phyloP scores from a whole-genome alignment of 805 yeast genomes.

The Spathaspora hagerdaliae region DNA sequence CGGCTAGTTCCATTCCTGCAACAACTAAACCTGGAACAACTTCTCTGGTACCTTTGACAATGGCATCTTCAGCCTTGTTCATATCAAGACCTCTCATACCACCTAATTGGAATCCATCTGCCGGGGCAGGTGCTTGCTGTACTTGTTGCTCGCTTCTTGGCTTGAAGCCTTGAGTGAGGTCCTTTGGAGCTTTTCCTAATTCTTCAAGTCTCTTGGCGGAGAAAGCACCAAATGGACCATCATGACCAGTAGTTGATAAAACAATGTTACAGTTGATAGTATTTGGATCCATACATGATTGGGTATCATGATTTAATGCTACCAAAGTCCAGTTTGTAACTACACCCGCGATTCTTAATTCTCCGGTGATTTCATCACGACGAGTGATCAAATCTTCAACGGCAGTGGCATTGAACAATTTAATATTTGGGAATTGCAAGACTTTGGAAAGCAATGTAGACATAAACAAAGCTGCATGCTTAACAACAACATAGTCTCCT shows the following conservation, averaged over 20 bases:
- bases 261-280: conserved; percentile 65
- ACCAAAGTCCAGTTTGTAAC: conserved; percentile 84
- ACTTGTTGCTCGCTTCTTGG: conserved; percentile 5
- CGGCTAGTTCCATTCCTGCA: conserved; percentile 76
- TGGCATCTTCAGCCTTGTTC: conserved; percentile 73
- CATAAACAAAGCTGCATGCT: conserved; percentile 75
- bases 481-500: conserved; percentile 75
- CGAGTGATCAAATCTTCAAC: conserved; percentile 79
- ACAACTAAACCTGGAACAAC: conserved; percentile 64
- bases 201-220: conserved; percentile 58
- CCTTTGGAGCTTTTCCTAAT: conserved; percentile 38
- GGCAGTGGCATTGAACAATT: conserved; percentile 75
- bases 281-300: conserved; percentile 81
- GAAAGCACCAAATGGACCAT: conserved; percentile 81
- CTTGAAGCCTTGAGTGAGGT: conserved; percentile 32
- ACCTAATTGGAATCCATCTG: conserved; percentile 36
- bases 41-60: conserved; percentile 66
- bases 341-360: conserved; percentile 69
- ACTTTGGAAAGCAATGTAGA: conserved; percentile 69
- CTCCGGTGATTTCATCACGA: conserved; percentile 51
- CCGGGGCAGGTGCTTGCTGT: conserved; percentile 6
- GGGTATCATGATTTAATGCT: conserved; percentile 69
- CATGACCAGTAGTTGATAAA: conserved; percentile 75
- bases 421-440: conserved; percentile 67
- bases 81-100: conserved; percentile 79